Percentiles rank a stretch among this genome's conserved stretches.
Evolutionary conservation across 495 filamentous ascomycete species (phyloP).

Genomic region (Oidiodendron maius): DNA sequence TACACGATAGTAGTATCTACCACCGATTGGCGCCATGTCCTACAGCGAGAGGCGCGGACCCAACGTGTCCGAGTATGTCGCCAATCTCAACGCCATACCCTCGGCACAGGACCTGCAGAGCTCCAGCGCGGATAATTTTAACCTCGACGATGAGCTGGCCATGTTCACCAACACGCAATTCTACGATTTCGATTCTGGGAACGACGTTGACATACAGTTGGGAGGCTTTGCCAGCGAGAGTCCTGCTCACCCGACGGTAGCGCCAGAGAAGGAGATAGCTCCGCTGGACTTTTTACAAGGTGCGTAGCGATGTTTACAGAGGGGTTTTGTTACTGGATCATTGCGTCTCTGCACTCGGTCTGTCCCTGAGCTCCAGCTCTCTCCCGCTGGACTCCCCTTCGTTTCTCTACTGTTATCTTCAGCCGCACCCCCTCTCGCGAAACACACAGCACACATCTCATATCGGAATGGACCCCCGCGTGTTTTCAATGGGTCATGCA

Average conservation of each 20-base stretch:
- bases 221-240: conserved; percentile 11
- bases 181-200: conserved; percentile 75
- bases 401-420: no score
- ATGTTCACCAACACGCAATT: conserved; percentile 93
- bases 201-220: conserved; percentile 27
- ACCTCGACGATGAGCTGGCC: conserved; percentile 68
- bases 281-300: conserved; percentile 19
- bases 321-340: no score
- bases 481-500: no score
- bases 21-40: conserved; percentile 47
- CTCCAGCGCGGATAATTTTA: conserved; percentile 50
- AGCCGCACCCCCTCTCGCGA: no score
- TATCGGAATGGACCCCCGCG: no score
- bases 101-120: conserved; percentile 57
- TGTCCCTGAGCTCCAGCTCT: no score
- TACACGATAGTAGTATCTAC: no score
- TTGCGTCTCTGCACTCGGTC: no score
- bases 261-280: conserved; percentile 30
- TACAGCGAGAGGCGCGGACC: conserved; percentile 64
- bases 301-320: background rate
- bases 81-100: conserved; percentile 75
- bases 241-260: conserved; percentile 20
- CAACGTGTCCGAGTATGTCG: conserved; percentile 83
- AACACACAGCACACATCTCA: no score
- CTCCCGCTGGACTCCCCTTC: no score